These are phyloP conservation scores for Mortierella polycephala DNA, from an alignment of 371 early-diverging fungal genomes.

Conservation along the genomic window DNA sequence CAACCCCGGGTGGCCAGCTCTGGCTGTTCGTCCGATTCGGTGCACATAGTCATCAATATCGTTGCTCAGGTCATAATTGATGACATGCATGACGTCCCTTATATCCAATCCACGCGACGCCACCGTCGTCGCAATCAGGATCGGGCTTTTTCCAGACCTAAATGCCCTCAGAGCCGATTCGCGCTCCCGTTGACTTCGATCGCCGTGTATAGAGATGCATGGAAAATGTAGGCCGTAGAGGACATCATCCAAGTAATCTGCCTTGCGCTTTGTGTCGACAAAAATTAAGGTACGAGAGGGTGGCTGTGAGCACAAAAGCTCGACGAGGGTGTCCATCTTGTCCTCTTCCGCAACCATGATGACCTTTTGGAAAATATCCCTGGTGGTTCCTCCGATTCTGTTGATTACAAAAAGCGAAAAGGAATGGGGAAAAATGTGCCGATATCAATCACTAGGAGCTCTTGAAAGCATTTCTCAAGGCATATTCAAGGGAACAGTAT, in stretches of 20 bases:
- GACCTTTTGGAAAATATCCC: conserved; percentile 63
- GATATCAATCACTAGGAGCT: not conserved
- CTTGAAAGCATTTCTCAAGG: no score
- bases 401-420: not conserved
- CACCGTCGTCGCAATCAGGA: conserved; percentile 93
- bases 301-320: conserved; percentile 59
- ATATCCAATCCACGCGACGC: conserved; percentile 94
- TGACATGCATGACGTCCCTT: conserved; percentile 80
- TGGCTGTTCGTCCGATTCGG: conserved; percentile 75
- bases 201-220: conserved; percentile 79
- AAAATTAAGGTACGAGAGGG: conserved; percentile 80
- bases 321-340: conserved; percentile 58
- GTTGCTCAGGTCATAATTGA: conserved; percentile 87
- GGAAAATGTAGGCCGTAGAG: conserved; percentile 74
- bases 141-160: conserved; percentile 73
- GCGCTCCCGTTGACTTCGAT: conserved; percentile 83
- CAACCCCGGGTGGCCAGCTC: conserved; percentile 64
- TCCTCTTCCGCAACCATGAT: conserved; percentile 66
- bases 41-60: conserved; percentile 89
- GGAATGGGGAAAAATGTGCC: not conserved
- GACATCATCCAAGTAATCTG: conserved; percentile 81
- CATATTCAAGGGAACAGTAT: not conserved
- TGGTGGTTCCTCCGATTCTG: conserved; percentile 66
- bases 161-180: conserved; percentile 84
- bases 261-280: conserved; percentile 84